Conservation (phyloP, 139 green algal genomes). For the Auxenochlorella pyrenoidosa region DNA sequence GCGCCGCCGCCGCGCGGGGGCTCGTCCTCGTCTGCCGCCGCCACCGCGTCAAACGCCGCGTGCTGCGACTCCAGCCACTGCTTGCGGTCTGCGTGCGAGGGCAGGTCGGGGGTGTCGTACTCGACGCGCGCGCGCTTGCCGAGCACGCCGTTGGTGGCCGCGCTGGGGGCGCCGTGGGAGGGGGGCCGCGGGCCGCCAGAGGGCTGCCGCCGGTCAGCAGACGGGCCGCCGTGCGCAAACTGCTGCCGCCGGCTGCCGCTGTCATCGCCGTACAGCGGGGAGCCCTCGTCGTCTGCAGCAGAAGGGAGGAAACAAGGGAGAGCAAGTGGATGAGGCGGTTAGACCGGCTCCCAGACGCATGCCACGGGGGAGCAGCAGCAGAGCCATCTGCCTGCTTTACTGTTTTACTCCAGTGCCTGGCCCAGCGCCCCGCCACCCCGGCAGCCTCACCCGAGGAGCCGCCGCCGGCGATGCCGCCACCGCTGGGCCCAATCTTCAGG, state of each 20-base stretch:
- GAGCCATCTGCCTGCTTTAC: no score
- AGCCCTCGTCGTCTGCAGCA: slow-evolving; percentile 12
- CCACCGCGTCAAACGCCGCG: slow-evolving; percentile 1
- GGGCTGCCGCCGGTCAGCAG: neutral
- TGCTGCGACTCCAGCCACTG: slow-evolving; percentile 20
- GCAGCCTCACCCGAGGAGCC: slow-evolving; percentile 3
- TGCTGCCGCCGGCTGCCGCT: neutral
- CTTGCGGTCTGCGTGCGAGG: neutral
- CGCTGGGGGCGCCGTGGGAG: neutral
- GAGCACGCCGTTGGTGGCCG: neutral
- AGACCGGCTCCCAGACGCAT: no score
- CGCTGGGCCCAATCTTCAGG: slow-evolving; percentile 33
- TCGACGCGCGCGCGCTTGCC: slow-evolving; percentile 14
- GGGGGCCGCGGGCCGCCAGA: neutral
- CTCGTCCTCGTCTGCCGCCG: neutral
- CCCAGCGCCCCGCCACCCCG: no score
- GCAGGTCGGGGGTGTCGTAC: slow-evolving; percentile 32
- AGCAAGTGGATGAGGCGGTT: no score
- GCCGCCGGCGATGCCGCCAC: slow-evolving; percentile 4
- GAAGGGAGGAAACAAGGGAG: no score
- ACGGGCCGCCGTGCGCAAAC: neutral
- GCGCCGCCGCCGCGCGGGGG: neutral
- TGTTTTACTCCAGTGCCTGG: no score
- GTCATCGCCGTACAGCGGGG: slow-evolving; percentile 1
- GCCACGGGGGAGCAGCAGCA: no score